A percentile compares a stretch with the other conserved stretches of the same genome.
These are phyloP conservation scores for Bryum argenteum DNA, from an alignment of 225 moss, liverwort and hornwort genomes.

Conservation along the genomic window DNA sequence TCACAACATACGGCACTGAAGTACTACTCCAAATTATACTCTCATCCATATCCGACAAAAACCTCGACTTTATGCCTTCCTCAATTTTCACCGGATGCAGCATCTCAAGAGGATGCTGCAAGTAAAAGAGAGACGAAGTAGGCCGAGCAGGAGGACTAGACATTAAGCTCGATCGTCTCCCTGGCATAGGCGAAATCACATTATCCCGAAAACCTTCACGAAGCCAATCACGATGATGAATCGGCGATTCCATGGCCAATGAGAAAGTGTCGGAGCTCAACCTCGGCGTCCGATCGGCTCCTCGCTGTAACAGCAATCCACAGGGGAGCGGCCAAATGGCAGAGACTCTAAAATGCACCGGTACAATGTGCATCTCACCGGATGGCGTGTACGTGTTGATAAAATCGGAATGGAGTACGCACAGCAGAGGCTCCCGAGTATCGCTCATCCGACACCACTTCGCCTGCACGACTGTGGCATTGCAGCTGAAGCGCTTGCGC, in stretches of 20 bases:
- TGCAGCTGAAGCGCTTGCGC: slow-evolving; percentile 81
- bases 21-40: slow-evolving; percentile 79
- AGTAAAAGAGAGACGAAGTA: slow-evolving; percentile 59
- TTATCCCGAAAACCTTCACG: slow-evolving; percentile 76
- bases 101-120: slow-evolving; percentile 85
- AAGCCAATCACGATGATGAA: slow-evolving; percentile 60
- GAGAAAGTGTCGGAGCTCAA: slow-evolving; percentile 68
- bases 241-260: slow-evolving; percentile 66
- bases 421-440: slow-evolving; percentile 83
- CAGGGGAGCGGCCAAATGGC: slow-evolving; percentile 93
- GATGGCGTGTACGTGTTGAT: slow-evolving; percentile 80
- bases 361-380: slow-evolving; percentile 91
- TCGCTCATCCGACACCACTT: slow-evolving; percentile 94
- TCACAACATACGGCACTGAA: slow-evolving; percentile 75
- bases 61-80: slow-evolving; percentile 62
- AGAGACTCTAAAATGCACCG: slow-evolving; percentile 72
- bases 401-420: slow-evolving; percentile 89
- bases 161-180: slow-evolving; percentile 56
- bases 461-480: slow-evolving; percentile 75
- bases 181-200: slow-evolving; percentile 55
- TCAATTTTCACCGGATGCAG: slow-evolving; percentile 83
- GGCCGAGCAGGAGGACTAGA: slow-evolving; percentile 48
- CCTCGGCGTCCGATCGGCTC: slow-evolving; percentile 57
- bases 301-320: slow-evolving; percentile 84
- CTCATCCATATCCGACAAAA: slow-evolving; percentile 76